Evolutionary conservation across 2,329 filamentous ascomycete genomes (phyloP), one percentile per base, ranked within the genome.

Genomic region (Phoma herbarum): DNA sequence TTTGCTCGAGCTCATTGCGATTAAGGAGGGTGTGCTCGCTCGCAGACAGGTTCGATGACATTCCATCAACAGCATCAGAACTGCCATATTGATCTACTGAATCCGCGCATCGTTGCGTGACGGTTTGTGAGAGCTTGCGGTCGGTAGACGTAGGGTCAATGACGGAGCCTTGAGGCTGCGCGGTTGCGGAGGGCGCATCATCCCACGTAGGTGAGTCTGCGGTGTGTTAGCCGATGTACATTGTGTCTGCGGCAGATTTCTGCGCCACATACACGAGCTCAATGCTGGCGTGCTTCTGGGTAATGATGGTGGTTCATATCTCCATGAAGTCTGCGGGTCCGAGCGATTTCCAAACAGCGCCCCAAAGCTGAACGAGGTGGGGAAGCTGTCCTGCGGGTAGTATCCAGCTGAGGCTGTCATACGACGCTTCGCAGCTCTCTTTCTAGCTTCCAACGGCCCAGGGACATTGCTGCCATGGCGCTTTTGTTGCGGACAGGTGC

Each of bases 401-500:
- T 81, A 80, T 11, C 83, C 68, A 18, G 78, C 66, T 39, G 71
- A 69, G 9, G 80, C 51, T 79, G 72, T 84, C 77, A 87, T 86
- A 52, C 82, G 80, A 53, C 86, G 79, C 72, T 81, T 86, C 2
- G 84, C 78, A 44, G 83, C 77, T 51, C 86, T 79, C 68, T 82
- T 80, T 61, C 83, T 81, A 44, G 86, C 85, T 75, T 89, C 86
- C 77, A 88, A 77, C 68, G 86, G 86, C 2, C 86, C 86, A 11
- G 86, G 86, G 3, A 87, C 83, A 63, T 81, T 81, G 78, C 86
- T 87, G 64, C 84, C 85, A 82, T 86, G 79, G 62, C 86, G 82
- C 68, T 75, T 75, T 63, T 80, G 79, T 59, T 81, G 79, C 39
- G 75, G 70, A 62, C 77, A 78, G 57, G 75, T 75, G 59, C 79